Evolutionary conservation across 768 basidiomycete species (phyloP), one percentile per base, ranked within the genome.

Genomic region (Xerocomellus intermedius): DNA sequence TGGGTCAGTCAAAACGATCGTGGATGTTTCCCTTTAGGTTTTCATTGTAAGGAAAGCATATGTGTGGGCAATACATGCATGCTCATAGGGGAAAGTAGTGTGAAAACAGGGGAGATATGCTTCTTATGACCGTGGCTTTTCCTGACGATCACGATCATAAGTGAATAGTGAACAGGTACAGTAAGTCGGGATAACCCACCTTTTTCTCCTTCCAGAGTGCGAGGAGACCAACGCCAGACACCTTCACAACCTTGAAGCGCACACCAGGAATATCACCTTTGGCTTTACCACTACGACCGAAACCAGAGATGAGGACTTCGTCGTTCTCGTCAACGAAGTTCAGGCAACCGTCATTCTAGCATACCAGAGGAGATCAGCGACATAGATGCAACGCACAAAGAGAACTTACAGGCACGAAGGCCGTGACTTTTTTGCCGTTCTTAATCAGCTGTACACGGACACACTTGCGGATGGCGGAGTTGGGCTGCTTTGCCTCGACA

Each of bases 221-320:
- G 60, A 97, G 84, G 55, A 99, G 85, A 82, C 97, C 97, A 64
- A 99, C 97, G 72, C 97, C 97, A 52, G 97, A 98, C 41, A 99
- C 97, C 81, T 99, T 98, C 68, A 99, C 97, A 65, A 98, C 87
- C 80, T 99, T 98, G 89, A 98, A 98, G 62, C 96, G 93, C 63
- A 98, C 96, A 85, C 97, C 95, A 39, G 97, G 97, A 78, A 99
- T 98, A 90, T 98, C 96, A 87, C 92, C 97, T 85, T 98, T 99
- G 60, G 96, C 96, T 81, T 98, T 98, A 64, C 97, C 97, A 66
- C 95, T 86, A 73, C 97, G 94, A 87, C 97, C 97, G 85, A 99
- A 99, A 78, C 97, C 96, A 62, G 96, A 98, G 75, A 98, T 98
- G 64, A 97, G 89, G 64, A 99, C 97, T 77, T 98, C 95, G 76